Evolutionary conservation across 352 stramenopile species (phyloP).

Genomic region (Globisporangium spinosum): DNA sequence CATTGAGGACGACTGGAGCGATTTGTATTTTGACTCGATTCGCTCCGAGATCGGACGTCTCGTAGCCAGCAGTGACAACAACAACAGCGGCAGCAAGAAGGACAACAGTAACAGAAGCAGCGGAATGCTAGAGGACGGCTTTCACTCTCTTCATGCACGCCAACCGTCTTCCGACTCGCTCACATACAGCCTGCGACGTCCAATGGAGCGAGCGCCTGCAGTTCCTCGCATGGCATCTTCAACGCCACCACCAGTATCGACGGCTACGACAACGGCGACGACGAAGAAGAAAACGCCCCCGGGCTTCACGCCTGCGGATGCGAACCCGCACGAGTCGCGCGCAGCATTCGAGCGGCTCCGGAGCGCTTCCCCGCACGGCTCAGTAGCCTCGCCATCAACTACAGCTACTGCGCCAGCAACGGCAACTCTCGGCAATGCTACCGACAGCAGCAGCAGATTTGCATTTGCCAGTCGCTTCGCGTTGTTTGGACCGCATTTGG

Average conservation of each 20-base stretch:
- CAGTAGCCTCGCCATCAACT: not conserved
- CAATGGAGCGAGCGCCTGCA: not conserved
- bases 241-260: not conserved
- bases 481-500: conserved; percentile 34
- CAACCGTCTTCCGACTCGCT: not conserved
- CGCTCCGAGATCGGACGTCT: conserved; percentile 21
- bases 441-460: conserved; percentile 12
- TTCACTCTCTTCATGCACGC: not conserved
- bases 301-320: conserved; percentile 58
- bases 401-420: not conserved
- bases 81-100: not conserved
- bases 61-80: not conserved
- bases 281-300: conserved; percentile 37
- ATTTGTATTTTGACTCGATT: conserved; percentile 26
- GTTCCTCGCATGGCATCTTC: not conserved
- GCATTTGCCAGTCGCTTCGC: conserved; percentile 43
- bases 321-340: conserved; percentile 41
- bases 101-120: not conserved
- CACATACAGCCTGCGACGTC: not conserved
- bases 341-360: conserved; percentile 47
- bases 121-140: not conserved
- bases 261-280: not conserved
- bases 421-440: not conserved
- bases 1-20: conserved; percentile 18
- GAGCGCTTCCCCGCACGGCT: not conserved